Evolutionary conservation across 2,329 filamentous ascomycete genomes (phyloP), one percentile per base, ranked within the genome.

Genomic region (Thelonectria olida): DNA sequence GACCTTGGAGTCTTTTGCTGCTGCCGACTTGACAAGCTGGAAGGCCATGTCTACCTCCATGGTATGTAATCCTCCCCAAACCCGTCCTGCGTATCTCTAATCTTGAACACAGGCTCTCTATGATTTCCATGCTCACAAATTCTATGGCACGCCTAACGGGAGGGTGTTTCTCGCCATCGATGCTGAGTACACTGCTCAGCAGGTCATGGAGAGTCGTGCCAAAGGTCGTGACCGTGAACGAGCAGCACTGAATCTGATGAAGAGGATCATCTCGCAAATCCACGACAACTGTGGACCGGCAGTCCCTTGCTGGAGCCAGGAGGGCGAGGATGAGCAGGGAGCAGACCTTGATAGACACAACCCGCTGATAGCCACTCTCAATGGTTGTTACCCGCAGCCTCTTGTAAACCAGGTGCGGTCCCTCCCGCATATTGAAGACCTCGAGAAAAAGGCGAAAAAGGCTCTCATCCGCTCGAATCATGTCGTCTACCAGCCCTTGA

Each of bases 101-200:
- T 19, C 15, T 54, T 13, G 47, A 10, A 19, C 31, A 27, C 19
- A 75, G 73, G 71, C 71, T 13, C 57, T 75, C 1, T 76, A 67
- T 61, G 69, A 78, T 15, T 70, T 73, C 23, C 47, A 61, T 2
- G 62, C 64, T 1, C 62, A 66, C 0, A 47, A 42, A 0, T 72
- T 73, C 7, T 56, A 56, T 2, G 57, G 58, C 5, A 15, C 61
- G 0, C 70, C 72, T 0, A 59, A 58, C 0, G 72, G 72, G 0
- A 51, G 51, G 2, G 67, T 75, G 1, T 67, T 78, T 22, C 28
- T 76, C 5, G 70, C 64, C 3, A 48, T 70, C 1, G 59, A 65
- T 5, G 74, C 74, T 1, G 67, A 73, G 12, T 72, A 68, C 45
- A 71, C 68, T 1, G 53, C 71, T 9, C 54, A 48, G 3, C 67